Conservation (phyloP, 441 rosid species). For the Eutrema salsugineum region DNA sequence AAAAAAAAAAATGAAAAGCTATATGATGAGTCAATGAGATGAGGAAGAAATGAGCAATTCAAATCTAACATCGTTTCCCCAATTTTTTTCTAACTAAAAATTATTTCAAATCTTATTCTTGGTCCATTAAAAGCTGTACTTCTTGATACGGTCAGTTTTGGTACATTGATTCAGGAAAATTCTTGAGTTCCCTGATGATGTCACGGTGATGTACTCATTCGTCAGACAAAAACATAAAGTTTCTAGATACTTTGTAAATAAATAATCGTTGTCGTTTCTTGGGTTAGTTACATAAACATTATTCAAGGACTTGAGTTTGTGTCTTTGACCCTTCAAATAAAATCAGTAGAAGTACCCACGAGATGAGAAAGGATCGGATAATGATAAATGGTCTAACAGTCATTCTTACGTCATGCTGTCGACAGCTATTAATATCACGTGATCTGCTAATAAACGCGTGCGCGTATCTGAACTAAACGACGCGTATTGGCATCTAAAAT, state of each 20-base stretch:
- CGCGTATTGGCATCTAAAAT: no score
- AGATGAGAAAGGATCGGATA: no score
- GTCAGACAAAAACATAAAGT: not conserved
- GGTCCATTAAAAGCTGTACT: not conserved
- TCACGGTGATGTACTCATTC: conserved; percentile 5
- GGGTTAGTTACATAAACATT: not conserved
- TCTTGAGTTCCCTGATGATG: not conserved
- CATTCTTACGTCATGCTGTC: conserved; percentile 11
- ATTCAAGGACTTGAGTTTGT: not conserved
- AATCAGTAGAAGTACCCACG: no score
- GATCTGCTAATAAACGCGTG: conserved; percentile 1
- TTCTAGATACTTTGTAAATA: not conserved
- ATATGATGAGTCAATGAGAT: not conserved
- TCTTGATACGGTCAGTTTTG: not conserved
- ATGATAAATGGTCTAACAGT: not conserved
- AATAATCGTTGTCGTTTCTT: not conserved
- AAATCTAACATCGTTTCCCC: not conserved
- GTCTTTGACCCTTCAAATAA: conserved; percentile 7
- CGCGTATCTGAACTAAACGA: not conserved
- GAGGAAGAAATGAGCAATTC: not conserved
- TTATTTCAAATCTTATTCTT: not conserved
- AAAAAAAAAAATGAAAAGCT: not conserved
- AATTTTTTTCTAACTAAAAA: not conserved
- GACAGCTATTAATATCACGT: not conserved
- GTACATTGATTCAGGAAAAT: not conserved